phyloP scores from a whole-genome alignment of 495 filamentous ascomycete genomes.

The Lasiosphaeria ovina region DNA sequence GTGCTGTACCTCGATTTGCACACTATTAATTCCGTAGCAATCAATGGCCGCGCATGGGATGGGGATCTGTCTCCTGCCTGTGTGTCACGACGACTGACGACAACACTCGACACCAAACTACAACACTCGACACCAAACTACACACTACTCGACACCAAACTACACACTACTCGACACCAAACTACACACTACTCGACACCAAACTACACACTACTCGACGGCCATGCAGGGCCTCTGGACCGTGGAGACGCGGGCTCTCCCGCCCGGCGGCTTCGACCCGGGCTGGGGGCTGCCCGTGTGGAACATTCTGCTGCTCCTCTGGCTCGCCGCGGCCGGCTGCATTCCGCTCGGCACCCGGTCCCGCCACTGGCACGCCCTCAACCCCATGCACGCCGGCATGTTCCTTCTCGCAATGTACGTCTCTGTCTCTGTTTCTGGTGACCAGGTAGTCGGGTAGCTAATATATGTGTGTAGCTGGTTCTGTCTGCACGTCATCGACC shows the following conservation, averaged over 20 bases:
- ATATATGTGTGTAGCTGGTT: neutral
- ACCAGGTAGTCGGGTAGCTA: neutral
- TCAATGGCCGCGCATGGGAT: no score
- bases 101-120: no score
- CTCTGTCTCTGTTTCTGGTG: neutral
- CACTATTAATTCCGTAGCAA: no score
- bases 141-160: no score
- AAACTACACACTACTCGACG: neutral
- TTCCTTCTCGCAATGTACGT: neutral
- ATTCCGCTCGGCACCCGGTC: neutral
- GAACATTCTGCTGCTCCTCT: neutral
- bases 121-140: no score
- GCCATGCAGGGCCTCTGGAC: neutral
- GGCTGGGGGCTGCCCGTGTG: neutral
- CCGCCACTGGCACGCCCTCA: neutral
- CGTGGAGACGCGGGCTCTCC: neutral
- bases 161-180: no score
- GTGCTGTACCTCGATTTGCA: no score
- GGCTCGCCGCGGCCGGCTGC: neutral
- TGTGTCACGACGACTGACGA: no score
- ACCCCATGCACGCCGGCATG: neutral
- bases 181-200: no score
- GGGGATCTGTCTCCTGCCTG: no score
- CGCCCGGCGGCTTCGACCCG: neutral
- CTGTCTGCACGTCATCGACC: conserved; percentile 2